Evolutionary conservation across 2,329 filamentous ascomycete genomes (phyloP).

Genomic region (Fusarium coicis): DNA sequence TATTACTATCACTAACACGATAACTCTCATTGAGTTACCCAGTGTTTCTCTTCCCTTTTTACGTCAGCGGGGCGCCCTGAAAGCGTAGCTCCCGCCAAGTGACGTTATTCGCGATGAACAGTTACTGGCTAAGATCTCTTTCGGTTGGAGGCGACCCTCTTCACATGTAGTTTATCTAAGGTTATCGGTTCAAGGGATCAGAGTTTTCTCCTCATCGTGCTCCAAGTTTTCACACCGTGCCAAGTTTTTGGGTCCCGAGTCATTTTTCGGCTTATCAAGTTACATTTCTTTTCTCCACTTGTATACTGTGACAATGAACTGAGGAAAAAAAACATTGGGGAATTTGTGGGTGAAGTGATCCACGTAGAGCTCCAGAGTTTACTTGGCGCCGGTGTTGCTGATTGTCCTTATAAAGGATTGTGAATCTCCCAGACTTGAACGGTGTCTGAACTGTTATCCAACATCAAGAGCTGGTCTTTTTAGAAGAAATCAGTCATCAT

Average conservation of each 20-base stretch:
- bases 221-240: conserved; percentile 2
- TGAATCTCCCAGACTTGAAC: conserved; percentile 1
- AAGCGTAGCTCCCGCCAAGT: background rate
- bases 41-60: background rate
- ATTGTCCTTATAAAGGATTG: conserved; percentile 24
- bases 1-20: background rate
- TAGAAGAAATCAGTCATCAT: conserved; percentile 11
- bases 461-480: conserved; percentile 2
- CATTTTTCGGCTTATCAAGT: conserved; percentile 21
- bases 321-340: conserved; percentile 12
- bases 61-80: conserved; percentile 26
- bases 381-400: conserved; percentile 7
- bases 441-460: background rate
- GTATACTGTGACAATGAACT: conserved; percentile 11
- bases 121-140: conserved; percentile 1
- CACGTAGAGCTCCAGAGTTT: conserved; percentile 24
- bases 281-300: background rate
- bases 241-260: conserved; percentile 12
- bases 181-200: conserved; percentile 11
- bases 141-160: background rate
- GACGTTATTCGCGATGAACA: background rate
- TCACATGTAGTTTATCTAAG: conserved; percentile 29
- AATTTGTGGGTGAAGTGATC: conserved; percentile 7
- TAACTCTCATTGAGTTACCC: background rate
- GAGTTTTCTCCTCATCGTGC: background rate